Conservation (phyloP, 2,329 filamentous ascomycete genomes). For the Fusarium continuum region DNA sequence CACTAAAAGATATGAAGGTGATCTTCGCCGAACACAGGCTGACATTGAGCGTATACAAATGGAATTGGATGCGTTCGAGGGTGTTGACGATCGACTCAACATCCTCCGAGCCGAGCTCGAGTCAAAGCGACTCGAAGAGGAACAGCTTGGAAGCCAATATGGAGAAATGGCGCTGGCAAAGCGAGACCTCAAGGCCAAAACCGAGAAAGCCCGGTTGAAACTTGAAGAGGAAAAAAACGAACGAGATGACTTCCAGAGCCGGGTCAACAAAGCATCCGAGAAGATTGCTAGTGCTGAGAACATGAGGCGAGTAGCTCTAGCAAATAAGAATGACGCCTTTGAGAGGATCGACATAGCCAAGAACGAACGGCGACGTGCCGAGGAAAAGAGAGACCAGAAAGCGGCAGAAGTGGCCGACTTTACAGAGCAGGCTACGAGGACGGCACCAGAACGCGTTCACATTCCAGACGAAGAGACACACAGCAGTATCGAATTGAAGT, state of each 20-base stretch:
- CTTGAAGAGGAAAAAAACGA: constrained; percentile 48
- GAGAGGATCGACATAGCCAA: constrained; percentile 60
- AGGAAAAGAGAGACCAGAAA: constrained; percentile 59
- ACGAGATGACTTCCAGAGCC: constrained; percentile 54
- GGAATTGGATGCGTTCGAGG: constrained; percentile 72
- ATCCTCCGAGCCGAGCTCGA: constrained; percentile 65
- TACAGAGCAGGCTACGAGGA: constrained; percentile 60
- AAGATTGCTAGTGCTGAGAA: constrained; percentile 61
- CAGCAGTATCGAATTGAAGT: constrained; percentile 63
- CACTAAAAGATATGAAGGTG: constrained; percentile 57
- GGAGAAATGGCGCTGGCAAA: constrained; percentile 61
- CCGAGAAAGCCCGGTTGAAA: constrained; percentile 52
- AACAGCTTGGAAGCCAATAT: constrained; percentile 64
- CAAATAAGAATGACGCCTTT: constrained; percentile 69
- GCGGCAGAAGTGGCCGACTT: constrained; percentile 61
- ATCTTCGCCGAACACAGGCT: constrained; percentile 68
- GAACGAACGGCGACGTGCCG: constrained; percentile 55
- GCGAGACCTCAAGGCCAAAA: constrained; percentile 56
- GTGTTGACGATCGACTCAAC: constrained; percentile 73
- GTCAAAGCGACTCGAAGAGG: constrained; percentile 59
- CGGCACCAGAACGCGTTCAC: constrained; percentile 65
- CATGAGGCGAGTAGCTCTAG: constrained; percentile 62
- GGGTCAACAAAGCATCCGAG: constrained; percentile 63
- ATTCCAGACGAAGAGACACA: constrained; percentile 72
- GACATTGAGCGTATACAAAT: constrained; percentile 60